phyloP scores from a whole-genome alignment of 2,329 filamentous ascomycete species.

The Dendryphion nanum region DNA sequence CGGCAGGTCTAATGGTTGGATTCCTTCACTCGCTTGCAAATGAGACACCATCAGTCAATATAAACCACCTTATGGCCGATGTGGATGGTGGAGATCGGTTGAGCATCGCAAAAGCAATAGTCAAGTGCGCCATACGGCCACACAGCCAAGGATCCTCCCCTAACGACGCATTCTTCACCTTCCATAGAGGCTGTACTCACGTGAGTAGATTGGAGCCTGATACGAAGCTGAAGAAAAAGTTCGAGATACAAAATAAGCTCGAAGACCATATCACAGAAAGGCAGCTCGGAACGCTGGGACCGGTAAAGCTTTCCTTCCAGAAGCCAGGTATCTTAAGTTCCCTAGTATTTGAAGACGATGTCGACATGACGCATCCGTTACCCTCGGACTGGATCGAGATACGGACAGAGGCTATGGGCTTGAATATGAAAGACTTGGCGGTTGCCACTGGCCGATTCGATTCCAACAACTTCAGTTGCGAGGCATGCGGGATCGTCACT shows the following conservation, averaged over 20 bases:
- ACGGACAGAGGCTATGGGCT: conserved; percentile 6
- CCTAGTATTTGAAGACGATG: conserved; percentile 1
- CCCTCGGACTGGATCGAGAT: conserved; percentile 10
- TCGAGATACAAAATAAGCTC: background rate
- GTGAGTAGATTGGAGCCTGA: conserved; percentile 1
- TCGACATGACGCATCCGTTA: conserved; percentile 1
- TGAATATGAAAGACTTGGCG: conserved; percentile 12
- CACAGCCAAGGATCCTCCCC: background rate
- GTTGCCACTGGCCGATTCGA: conserved; percentile 10
- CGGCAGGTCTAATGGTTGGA: background rate
- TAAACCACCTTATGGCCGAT: background rate
- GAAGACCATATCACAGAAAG: background rate
- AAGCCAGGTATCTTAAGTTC: background rate
- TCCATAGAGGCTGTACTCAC: background rate
- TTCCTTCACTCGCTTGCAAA: background rate
- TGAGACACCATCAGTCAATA: conserved; percentile 1
- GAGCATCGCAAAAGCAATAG: background rate
- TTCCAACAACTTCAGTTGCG: conserved; percentile 6
- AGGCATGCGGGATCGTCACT: conserved; percentile 10
- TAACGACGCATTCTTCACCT: background rate
- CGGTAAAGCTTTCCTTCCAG: background rate
- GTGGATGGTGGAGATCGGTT: background rate
- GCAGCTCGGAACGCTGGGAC: background rate
- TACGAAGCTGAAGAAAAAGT: background rate
- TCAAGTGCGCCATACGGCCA: too few species aligned